Evolutionary conservation across 305 asterid species (phyloP).

Genomic region (Solanum hybrid): DNA sequence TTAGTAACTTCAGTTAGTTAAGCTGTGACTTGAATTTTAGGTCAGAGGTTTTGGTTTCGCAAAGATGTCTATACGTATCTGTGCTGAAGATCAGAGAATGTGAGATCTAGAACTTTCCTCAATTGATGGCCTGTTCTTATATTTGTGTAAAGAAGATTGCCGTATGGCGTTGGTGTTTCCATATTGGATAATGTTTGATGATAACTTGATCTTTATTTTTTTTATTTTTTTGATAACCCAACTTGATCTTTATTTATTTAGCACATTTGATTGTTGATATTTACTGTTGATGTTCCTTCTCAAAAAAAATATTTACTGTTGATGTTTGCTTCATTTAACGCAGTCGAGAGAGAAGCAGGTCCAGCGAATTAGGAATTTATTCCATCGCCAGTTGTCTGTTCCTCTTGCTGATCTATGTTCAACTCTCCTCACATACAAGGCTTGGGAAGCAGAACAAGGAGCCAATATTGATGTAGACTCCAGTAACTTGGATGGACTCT

Average conservation of each 20-base stretch:
- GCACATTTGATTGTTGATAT: neutral
- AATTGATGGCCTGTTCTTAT: neutral
- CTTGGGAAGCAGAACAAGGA: conserved; percentile 72
- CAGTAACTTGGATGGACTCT: conserved; percentile 49
- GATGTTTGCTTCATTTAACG: conserved; percentile 14
- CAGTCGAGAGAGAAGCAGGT: conserved; percentile 82
- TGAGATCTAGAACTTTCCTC: neutral
- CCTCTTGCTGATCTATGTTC: conserved; percentile 55
- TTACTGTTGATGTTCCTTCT: neutral
- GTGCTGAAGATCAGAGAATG: neutral
- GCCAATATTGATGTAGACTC: conserved; percentile 35
- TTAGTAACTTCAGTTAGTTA: neutral
- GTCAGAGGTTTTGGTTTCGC: neutral
- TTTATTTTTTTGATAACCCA: too few relatives aligned
- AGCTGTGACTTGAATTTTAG: neutral
- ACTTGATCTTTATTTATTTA: neutral
- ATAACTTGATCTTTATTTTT: neutral
- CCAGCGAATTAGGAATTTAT: conserved; percentile 62
- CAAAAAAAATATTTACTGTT: neutral
- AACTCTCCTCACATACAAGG: conserved; percentile 54
- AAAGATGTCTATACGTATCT: neutral
- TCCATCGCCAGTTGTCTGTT: conserved; percentile 82
- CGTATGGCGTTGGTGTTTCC: neutral
- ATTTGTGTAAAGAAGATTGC: neutral
- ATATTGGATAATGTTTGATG: too few relatives aligned